Conservation (phyloP, 192 early-diverging fungal species). For the Thamnidium elegans region DNA sequence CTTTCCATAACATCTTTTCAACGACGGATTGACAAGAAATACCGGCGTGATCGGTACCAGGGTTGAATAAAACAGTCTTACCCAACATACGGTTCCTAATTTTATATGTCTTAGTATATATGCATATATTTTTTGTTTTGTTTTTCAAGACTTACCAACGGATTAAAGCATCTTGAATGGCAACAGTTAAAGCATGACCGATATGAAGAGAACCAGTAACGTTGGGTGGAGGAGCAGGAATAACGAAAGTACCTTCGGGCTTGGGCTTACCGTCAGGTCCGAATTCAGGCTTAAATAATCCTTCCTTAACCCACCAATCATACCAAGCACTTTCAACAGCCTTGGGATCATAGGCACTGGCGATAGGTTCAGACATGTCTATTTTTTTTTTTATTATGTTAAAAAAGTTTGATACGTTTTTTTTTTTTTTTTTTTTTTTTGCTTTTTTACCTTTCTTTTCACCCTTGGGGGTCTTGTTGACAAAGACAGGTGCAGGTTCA, state of each 20-base stretch:
- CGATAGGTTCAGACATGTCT: slow-evolving; percentile 76
- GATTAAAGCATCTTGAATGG: slow-evolving; percentile 91
- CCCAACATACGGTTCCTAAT: slow-evolving; percentile 89
- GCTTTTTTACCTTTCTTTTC: slow-evolving; percentile 71
- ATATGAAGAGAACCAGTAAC: slow-evolving; percentile 96
- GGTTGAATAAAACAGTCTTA: slow-evolving; percentile 89
- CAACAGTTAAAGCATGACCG: slow-evolving; percentile 89
- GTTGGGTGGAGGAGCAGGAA: slow-evolving; percentile 98
- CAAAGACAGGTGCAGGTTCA: slow-evolving; percentile 61
- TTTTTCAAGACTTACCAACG: slow-evolving; percentile 64
- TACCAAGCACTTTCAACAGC: slow-evolving; percentile 97
- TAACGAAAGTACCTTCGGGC: slow-evolving; percentile 80
- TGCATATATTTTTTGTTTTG: neutral
- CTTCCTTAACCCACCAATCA: slow-evolving; percentile 94
- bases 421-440: too few species aligned
- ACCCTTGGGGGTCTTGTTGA: slow-evolving; percentile 81
- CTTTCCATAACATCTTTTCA: slow-evolving; percentile 91
- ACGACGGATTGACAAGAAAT: slow-evolving; percentile 98
- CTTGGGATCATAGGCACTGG: slow-evolving; percentile 79
- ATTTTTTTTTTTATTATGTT: slow-evolving; percentile 12
- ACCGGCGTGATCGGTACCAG: slow-evolving; percentile 95
- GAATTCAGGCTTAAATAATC: slow-evolving; percentile 85
- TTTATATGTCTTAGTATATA: slow-evolving; percentile 3
- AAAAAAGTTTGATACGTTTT: neutral
- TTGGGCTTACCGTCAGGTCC: slow-evolving; percentile 66